Evolutionary conservation across 2,329 filamentous ascomycete genomes (phyloP), one percentile per base, ranked within the genome.

Genomic region (Fusarium sp.): DNA sequence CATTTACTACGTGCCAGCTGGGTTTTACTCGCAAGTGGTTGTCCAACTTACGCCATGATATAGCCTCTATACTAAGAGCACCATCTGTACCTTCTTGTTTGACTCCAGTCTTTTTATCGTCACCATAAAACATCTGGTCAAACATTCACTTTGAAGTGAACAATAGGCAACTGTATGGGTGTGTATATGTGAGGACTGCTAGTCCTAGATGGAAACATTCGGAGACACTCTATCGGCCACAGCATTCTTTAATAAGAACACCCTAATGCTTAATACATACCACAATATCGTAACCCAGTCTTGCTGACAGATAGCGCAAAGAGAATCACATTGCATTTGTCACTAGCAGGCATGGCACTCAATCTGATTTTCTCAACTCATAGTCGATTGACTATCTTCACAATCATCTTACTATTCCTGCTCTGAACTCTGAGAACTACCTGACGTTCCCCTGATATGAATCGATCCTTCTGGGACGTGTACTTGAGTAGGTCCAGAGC

Each of bases 401-500:
- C 10, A 24, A 44, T 15, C 22, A 25, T 44, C 9, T 44, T 24
- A 1, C 14, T 3, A 1, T 22, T 24, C 42, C 18, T 44, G 15
- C 22, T 44, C 12, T 2, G 3, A 25, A 16, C 6, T 24, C 22
- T 16, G 22, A n/a, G 18, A 14, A 6, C 12, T 38, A 20, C 6
- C 3, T 42, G 34, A 11, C 14, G 8, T 42, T 4, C 20, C 11
- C 15, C 15, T 42, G 18, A 3, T 14, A 27, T 15, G 14, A 16
- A 29, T 1, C 6, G 14, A 27, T 46, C 18, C 8, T 8, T 20
- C 3, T 8, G 7, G 54, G 40, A 34, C 20, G 44, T 58, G 25
- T 9, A 20, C 22, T 46, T 63, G n/a, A 45, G 52, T 42, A 42
- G 56, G 43, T 44, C 56, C 32, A 51, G 20, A 30, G 67, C 51